Base-by-base conservation (phyloP, 2,329 filamentous ascomycete genomes). In the Tolypocladium sp. region DNA sequence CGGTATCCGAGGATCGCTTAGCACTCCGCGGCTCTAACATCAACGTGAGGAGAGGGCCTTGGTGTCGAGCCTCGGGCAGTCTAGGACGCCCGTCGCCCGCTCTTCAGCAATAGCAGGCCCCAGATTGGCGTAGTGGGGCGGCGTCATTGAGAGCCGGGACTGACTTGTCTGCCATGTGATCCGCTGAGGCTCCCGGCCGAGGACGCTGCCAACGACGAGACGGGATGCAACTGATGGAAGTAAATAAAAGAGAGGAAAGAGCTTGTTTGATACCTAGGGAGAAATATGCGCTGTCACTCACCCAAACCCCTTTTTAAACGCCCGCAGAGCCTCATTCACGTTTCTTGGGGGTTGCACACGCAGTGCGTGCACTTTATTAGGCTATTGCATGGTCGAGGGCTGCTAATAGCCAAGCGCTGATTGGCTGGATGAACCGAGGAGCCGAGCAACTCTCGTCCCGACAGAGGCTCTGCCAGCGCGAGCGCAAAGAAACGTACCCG, bases 401-500 rank as follows among this genome's bases (percentile, higher is more conserved):
- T 59, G 56, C 61, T 60, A 64, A 63, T 64, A 38, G 41, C 20
- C 58, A 42, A 49, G 4, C 58, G 56, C 61, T 73, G 70, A 74
- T 74, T 73, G 71, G 71, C 54, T 59, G 60, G 63, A 60, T 70
- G 62, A 69, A 67, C 71, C 71, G 71, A 73, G 70, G 66, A 71
- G 66, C 69, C 70, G 70, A 51, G 46, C 46, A 51, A 13, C 13
- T 20, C 25, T 30, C 38, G 46, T 49, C 44, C 44, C 44, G 44
- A 49, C 44, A 13, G 25, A 51, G 27, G 25, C 44, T 46, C 42
- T 46, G 25, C 44, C 25, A 51, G 46, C 46, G 25, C 27, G 8
- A 20, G 25, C 46, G 44, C 46, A 51, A 51, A 51, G 46, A 51
- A 51, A 33, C 46, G 44, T 17, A 13, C 30, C 30, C n/a, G n/a